Conservation (phyloP, 2,329 filamentous ascomycete genomes). For the Aspergillus texensis region DNA sequence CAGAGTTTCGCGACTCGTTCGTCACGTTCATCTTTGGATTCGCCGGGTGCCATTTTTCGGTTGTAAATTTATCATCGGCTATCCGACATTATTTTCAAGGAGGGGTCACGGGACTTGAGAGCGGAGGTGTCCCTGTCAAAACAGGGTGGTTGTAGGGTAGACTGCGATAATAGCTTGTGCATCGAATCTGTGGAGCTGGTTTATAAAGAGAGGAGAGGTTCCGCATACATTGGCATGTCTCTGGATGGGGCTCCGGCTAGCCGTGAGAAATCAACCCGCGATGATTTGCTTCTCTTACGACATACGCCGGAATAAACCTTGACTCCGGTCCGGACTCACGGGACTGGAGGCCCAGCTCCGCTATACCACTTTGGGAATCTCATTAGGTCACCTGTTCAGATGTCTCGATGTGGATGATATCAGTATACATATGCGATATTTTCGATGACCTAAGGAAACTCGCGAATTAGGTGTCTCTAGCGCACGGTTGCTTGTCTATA, state of each 20-base stretch:
- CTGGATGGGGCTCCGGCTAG: slow-evolving; percentile 13
- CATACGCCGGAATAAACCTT: slow-evolving; percentile 28
- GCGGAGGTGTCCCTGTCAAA: slow-evolving; percentile 24
- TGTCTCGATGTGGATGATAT: slow-evolving; percentile 2
- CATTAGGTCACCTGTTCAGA: slow-evolving; percentile 4
- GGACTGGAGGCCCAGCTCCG: slow-evolving; percentile 34
- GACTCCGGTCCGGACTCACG: slow-evolving; percentile 28
- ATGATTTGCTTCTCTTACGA: slow-evolving; percentile 40
- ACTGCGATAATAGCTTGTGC: slow-evolving; percentile 25
- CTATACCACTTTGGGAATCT: slow-evolving; percentile 32
- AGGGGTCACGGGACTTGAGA: slow-evolving; percentile 23
- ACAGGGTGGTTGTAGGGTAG: slow-evolving; percentile 18
- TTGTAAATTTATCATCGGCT: slow-evolving; percentile 49
- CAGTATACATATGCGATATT: neutral
- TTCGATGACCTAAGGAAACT: neutral
- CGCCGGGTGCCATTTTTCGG: slow-evolving; percentile 65
- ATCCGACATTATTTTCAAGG: slow-evolving; percentile 45
- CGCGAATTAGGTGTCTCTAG: neutral
- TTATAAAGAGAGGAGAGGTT: slow-evolving; percentile 14
- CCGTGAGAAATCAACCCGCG: slow-evolving; percentile 38
- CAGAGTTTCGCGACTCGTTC: slow-evolving; percentile 82
- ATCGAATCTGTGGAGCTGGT: slow-evolving; percentile 25
- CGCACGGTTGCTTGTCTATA: neutral
- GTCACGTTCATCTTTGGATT: slow-evolving; percentile 78
- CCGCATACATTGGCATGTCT: slow-evolving; percentile 13